Evolutionary conservation across 148 eudicot genomes (phyloP), one percentile per base, ranked within the genome.

Genomic region (Linanthus parryae): DNA sequence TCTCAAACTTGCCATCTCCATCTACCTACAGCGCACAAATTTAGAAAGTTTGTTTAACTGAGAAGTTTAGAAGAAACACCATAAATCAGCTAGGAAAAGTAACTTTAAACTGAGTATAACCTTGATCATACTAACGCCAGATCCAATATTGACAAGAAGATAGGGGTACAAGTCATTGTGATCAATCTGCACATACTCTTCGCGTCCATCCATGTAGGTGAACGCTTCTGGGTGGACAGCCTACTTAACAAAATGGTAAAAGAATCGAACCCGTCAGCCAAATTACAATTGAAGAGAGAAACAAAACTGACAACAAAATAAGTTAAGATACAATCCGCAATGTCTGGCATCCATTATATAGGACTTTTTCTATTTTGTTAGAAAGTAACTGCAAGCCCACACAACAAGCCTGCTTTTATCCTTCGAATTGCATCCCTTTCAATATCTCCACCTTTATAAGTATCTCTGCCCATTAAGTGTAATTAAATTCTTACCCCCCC

Each of bases 121-220:
- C 97, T 90, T 90, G 40, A 90, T 85, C 95, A 90, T 85, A 73
- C 97, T 80, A 48, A 85, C 95, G 44, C 97, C 97, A 43, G 97
- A 90, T 18, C 97, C 97, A 52, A 90, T 72, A 62, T 82, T 90
- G 49, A 90, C 97, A 42, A 90, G 95, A 31, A 90, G 90, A 60
- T 90, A 85, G 8, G 97, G 97, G 61, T 75, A 90, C 56, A 90
- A 61, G 68, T 90, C 95, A 46, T 65, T 68, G 51, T 79, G 78
- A 56, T 85, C 88, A 67, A 90, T 85, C 75, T 85, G 85, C 58
- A 77, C 80, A 72, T 77, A 82, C 52, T 82, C 85, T 65, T 83
- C 81, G 61, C 37, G 65, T 48, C 85, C 82, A 56, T 78, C 79
- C 67, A 76, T 57, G 61, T 90, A 85, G 16, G 86, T 82, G 52